Percentiles rank a stretch among this genome's conserved stretches.
Evolutionary conservation across 768 basidiomycete species (phyloP).

Genomic region (Leccinum variicolor): DNA sequence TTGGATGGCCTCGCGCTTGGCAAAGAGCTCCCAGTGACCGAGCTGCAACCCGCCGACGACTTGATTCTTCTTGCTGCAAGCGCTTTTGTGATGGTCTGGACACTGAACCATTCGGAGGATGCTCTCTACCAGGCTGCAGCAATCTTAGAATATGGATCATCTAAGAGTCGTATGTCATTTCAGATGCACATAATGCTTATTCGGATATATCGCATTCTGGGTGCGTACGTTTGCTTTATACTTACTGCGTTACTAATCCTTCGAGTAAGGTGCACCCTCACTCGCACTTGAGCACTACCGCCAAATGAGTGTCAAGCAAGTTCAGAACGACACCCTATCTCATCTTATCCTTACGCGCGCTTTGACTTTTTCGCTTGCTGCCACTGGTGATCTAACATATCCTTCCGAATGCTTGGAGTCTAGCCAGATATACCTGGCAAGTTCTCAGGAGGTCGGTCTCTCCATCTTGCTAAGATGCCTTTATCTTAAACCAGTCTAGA

Average conservation of each 20-base stretch:
- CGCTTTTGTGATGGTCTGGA: slow-evolving; percentile 63
- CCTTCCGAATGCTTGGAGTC: slow-evolving; percentile 74
- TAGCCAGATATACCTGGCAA: slow-evolving; percentile 77
- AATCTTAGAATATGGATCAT: slow-evolving; percentile 69
- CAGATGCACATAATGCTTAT: slow-evolving; percentile 73
- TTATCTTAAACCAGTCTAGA: slow-evolving; percentile 38
- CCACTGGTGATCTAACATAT: slow-evolving; percentile 73
- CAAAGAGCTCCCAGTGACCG: slow-evolving; percentile 60
- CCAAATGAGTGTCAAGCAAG: slow-evolving; percentile 72
- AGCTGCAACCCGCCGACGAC: slow-evolving; percentile 87
- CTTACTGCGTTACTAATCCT: not conserved
- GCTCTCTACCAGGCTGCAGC: slow-evolving; percentile 63
- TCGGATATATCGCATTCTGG: slow-evolving; percentile 78
- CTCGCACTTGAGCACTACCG: slow-evolving; percentile 78
- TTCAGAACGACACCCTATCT: slow-evolving; percentile 87
- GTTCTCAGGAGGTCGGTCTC: slow-evolving; percentile 68
- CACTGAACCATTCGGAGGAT: slow-evolving; percentile 47
- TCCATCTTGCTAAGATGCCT: not conserved
- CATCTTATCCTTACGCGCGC: slow-evolving; percentile 78
- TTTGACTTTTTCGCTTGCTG: slow-evolving; percentile 74
- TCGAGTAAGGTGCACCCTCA: slow-evolving; percentile 59
- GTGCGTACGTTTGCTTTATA: slow-evolving; percentile 35
- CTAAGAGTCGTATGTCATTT: slow-evolving; percentile 76
- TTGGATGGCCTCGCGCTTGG: slow-evolving; percentile 67
- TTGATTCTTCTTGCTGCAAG: slow-evolving; percentile 73